phyloP scores from a whole-genome alignment of 805 yeast species.

The Vanderwaltozyma polyspora region DNA sequence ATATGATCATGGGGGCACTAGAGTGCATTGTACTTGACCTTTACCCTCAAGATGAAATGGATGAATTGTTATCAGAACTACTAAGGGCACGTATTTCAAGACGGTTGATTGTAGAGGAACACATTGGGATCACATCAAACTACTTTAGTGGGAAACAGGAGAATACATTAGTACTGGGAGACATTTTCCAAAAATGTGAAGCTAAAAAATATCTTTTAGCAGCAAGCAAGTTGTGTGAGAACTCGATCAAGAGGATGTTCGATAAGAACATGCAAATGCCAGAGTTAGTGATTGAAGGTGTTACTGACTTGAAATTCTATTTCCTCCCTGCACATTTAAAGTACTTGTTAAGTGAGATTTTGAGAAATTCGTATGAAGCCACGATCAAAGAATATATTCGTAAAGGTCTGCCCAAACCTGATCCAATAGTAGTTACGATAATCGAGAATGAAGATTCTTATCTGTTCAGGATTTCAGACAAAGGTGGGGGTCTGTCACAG shows the following conservation, averaged over 20 bases:
- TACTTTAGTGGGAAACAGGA: slow-evolving; percentile 34
- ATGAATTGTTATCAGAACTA: slow-evolving; percentile 63
- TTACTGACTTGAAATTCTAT: slow-evolving; percentile 54
- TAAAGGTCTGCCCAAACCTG: slow-evolving; percentile 34
- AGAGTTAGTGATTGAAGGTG: slow-evolving; percentile 64
- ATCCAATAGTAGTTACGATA: slow-evolving; percentile 70
- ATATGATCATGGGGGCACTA: slow-evolving; percentile 84
- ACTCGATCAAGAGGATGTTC: slow-evolving; percentile 41
- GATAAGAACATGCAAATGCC: slow-evolving; percentile 54
- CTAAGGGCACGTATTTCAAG: slow-evolving; percentile 80
- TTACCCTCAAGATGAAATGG: slow-evolving; percentile 54
- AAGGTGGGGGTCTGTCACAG: slow-evolving; percentile 78
- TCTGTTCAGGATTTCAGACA: slow-evolving; percentile 71
- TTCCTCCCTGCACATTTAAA: slow-evolving; percentile 80
- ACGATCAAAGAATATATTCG: slow-evolving; percentile 43
- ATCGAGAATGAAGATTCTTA: slow-evolving; percentile 56
- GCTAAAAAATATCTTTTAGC: slow-evolving; percentile 54
- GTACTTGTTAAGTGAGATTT: slow-evolving; percentile 75
- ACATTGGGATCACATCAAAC: slow-evolving; percentile 63
- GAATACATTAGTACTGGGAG: slow-evolving; percentile 53
- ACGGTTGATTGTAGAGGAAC: slow-evolving; percentile 86
- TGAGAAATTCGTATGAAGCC: slow-evolving; percentile 78
- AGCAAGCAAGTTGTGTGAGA: slow-evolving; percentile 42
- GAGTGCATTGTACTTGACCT: slow-evolving; percentile 55
- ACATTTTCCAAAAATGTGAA: slow-evolving; percentile 68